Base-by-base conservation (phyloP, 1,139 yeast genomes). In the Blastobotrys malaysiensis region DNA sequence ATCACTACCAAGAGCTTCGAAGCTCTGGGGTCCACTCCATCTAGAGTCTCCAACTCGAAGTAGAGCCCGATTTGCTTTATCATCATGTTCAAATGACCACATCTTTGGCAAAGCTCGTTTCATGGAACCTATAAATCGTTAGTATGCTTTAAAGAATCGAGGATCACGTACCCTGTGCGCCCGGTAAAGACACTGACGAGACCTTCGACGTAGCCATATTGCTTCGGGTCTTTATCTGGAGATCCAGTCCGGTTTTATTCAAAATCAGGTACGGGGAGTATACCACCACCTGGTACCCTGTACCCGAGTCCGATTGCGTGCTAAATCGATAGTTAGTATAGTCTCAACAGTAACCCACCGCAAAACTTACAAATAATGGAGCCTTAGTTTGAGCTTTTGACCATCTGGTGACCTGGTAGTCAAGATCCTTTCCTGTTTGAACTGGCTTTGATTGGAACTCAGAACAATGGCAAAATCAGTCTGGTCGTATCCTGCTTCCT, bases 1-100 rank as follows among this genome's bases (percentile, higher is more conserved):
- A 0, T 84, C 76, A 61, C 89, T 95, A 0, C 99, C 99, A 56
- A 93, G 79, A 1, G 96, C 95, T 67, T 91, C 97, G 64, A 93
- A 83, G 68, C 96, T 86, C 48, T 89, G 74, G 0, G 90, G 88
- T 0, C 75, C 69, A 57, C 97, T 87, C 83, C 88, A 81, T n/a
- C 76, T 75, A 0, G 96, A 86, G 54, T 87, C 88, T 2, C 80
- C 88, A 31, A 88, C 75, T 57, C 79, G 78, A 11, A 91, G 64
- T n/a, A 78, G 68, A 0, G 95, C 96, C 57, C 96, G 76, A 62
- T 86, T 86, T 48, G 77, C 79, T 48, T 83, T 77, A 53, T 82
- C 85, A 48, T 76, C 80, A 31, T 73, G 75, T 20, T 82, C 86
- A 66, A 88, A 91, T 0, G 99, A 91, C 73, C 93, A 91, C 88